phyloP scores from a whole-genome alignment of 495 filamentous ascomycete species.

The Xylaria venustula region DNA sequence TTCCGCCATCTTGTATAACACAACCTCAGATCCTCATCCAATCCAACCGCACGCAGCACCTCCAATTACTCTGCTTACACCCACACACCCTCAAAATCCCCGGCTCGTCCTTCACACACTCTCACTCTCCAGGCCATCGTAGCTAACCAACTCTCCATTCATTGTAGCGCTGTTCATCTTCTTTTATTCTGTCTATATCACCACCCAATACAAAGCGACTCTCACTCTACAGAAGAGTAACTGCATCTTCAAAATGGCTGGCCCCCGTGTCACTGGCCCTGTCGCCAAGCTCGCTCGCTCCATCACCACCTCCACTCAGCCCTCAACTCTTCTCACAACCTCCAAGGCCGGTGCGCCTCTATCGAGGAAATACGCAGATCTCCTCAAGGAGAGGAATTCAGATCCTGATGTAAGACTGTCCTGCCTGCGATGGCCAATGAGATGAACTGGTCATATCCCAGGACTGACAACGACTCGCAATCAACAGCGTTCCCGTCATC shows the following conservation, averaged over 20 bases:
- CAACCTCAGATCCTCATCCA: background rate
- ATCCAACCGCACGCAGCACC: background rate
- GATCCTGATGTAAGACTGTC: conserved; percentile 29
- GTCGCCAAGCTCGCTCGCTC: conserved; percentile 45
- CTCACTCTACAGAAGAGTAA: background rate
- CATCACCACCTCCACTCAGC: conserved; percentile 42
- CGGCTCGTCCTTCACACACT: background rate
- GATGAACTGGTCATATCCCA: background rate
- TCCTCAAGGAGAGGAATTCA: conserved; percentile 32
- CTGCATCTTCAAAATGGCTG: conserved; percentile 17
- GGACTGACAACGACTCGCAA: conserved; percentile 6
- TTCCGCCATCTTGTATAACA: conserved; percentile 5
- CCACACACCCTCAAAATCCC: background rate
- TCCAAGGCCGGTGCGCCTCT: conserved; percentile 30
- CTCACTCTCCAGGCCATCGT: background rate
- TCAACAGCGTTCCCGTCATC: conserved; percentile 27
- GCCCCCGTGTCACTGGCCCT: conserved; percentile 38
- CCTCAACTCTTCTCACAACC: conserved; percentile 33
- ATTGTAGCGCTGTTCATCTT: background rate
- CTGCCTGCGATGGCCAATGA: background rate
- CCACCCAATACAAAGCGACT: background rate
- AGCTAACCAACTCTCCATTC: background rate
- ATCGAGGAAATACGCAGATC: conserved; percentile 34
- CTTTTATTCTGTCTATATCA: background rate
- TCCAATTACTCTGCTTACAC: background rate